Evolutionary conservation across 306 rosid genomes (phyloP).

Genomic region (Neltuma alba): DNA sequence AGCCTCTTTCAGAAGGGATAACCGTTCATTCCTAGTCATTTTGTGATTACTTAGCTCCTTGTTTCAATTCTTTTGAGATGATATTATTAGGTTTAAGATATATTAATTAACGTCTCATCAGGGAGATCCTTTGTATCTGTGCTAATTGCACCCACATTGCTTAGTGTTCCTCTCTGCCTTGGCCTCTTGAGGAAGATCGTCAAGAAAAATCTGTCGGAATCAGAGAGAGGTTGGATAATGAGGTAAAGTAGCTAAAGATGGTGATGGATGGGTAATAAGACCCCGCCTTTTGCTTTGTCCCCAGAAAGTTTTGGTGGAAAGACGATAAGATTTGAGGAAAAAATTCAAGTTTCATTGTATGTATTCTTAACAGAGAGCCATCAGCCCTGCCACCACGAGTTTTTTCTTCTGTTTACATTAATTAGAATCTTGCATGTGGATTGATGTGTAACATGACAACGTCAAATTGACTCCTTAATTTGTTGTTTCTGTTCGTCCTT

Average conservation of each 20-base stretch:
- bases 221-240: background rate
- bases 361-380: constrained; percentile 9
- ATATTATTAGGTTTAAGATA: constrained; percentile 3
- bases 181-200: background rate
- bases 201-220: background rate
- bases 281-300: constrained; percentile 30
- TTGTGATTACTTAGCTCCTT: background rate
- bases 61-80: background rate
- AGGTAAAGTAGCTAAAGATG: constrained; percentile 13
- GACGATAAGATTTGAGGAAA: constrained; percentile 26
- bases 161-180: background rate
- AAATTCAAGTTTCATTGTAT: background rate
- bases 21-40: constrained; percentile 33
- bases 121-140: background rate
- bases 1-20: constrained; percentile 32
- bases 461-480: constrained; percentile 9
- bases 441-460: constrained; percentile 5
- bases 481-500: background rate
- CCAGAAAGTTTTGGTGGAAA: constrained; percentile 7
- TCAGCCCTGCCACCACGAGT: background rate
- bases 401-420: constrained; percentile 29
- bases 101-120: constrained; percentile 18
- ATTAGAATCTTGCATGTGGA: constrained; percentile 19
- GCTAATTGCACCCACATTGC: background rate
- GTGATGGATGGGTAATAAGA: constrained; percentile 15